Conservation (phyloP, 2,329 filamentous ascomycete species). For the Achaetomium macrosporum region DNA sequence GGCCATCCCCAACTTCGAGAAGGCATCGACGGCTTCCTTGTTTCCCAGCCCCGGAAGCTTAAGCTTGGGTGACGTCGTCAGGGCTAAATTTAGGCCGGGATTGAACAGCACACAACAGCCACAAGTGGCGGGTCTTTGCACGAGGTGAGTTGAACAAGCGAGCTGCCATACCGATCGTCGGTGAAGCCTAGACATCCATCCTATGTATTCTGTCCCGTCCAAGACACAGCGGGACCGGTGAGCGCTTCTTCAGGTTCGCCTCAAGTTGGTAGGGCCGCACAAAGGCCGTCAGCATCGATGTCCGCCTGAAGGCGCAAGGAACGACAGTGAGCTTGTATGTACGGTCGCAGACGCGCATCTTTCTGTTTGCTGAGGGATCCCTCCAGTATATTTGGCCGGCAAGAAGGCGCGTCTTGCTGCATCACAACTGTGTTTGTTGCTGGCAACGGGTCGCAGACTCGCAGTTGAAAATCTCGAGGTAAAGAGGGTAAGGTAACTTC, state of each 20-base stretch:
- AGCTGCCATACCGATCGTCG: slow-evolving; percentile 20
- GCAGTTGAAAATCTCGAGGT: too few species aligned
- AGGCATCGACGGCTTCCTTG: slow-evolving; percentile 3
- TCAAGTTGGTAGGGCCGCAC: not conserved
- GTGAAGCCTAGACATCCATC: slow-evolving; percentile 11
- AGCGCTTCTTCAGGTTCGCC: slow-evolving; percentile 1
- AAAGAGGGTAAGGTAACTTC: too few species aligned
- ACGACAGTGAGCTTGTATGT: not conserved
- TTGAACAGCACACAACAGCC: slow-evolving; percentile 15
- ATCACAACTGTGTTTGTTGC: not conserved
- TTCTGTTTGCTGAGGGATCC: too few species aligned
- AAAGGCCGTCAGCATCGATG: slow-evolving; percentile 2
- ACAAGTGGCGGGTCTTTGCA: slow-evolving; percentile 3
- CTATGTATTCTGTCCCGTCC: too few species aligned
- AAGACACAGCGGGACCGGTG: slow-evolving; percentile 9
- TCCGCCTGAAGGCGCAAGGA: not conserved
- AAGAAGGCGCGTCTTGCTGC: too few species aligned
- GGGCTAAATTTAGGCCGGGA: slow-evolving; percentile 22
- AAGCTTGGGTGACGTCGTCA: slow-evolving; percentile 20
- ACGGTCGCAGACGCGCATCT: too few species aligned
- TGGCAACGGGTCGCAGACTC: not conserved
- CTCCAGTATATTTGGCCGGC: too few species aligned
- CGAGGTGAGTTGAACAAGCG: not conserved
- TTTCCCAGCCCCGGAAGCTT: slow-evolving; percentile 2
- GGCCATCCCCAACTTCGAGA: not conserved